Evolutionary conservation across 768 basidiomycete genomes (phyloP).

Genomic region (Calocybe indica): DNA sequence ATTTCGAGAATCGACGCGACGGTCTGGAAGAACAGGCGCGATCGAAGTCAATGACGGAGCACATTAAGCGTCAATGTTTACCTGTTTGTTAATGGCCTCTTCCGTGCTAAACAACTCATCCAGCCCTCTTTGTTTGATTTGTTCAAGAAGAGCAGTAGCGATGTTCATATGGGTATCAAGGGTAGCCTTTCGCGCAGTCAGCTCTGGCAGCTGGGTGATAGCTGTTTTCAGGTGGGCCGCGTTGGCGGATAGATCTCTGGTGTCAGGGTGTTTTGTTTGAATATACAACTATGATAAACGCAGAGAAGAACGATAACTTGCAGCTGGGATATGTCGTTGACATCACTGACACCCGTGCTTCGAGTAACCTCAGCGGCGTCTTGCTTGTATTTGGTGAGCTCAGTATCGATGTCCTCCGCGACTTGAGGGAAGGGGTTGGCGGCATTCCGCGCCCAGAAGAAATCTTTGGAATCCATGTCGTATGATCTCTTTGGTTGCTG

Average conservation of each 20-base stretch:
- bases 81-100: constrained; percentile 85
- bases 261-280: background rate
- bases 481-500: constrained; percentile 73
- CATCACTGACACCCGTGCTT: constrained; percentile 92
- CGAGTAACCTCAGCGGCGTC: constrained; percentile 97
- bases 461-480: constrained; percentile 96
- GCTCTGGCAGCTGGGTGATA: constrained; percentile 92
- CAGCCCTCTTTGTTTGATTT: constrained; percentile 91
- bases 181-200: constrained; percentile 94
- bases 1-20: constrained; percentile 78
- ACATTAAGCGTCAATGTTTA: constrained; percentile 17
- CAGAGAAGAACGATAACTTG: constrained; percentile 28
- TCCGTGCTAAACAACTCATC: constrained; percentile 98
- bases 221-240: constrained; percentile 94
- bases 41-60: too few species aligned
- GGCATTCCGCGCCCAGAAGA: constrained; percentile 98
- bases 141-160: constrained; percentile 88
- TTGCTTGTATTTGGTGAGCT: constrained; percentile 88
- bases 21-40: constrained; percentile 35
- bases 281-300: background rate
- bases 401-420: constrained; percentile 92
- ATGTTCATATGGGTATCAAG: constrained; percentile 99
- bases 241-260: constrained; percentile 85
- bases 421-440: constrained; percentile 97
- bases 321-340: constrained; percentile 94